A percentile compares a stretch with the other conserved stretches of the same genome.
phyloP scores from a whole-genome alignment of 2,329 filamentous ascomycete genomes.

The Juglanconis juglandina region DNA sequence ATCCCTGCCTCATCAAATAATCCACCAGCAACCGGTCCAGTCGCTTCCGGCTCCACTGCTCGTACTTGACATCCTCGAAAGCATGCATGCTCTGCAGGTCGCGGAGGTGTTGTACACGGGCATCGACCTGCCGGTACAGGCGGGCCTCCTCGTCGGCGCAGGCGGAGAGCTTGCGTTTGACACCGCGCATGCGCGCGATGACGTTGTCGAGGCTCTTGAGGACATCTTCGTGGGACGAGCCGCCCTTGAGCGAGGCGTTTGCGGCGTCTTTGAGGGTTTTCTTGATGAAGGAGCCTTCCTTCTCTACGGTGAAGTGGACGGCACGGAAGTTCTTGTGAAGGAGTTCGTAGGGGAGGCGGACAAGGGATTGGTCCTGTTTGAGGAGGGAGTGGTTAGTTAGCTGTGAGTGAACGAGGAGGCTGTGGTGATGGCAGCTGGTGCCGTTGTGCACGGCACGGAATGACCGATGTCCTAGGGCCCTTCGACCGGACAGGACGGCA shows the following conservation, averaged over 20 bases:
- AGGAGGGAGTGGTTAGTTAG: constrained; percentile 7
- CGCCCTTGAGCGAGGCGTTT: constrained; percentile 62
- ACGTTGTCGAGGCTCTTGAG: constrained; percentile 79
- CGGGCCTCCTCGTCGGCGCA: constrained; percentile 76
- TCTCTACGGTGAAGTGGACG: constrained; percentile 73
- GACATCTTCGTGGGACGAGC: constrained; percentile 65
- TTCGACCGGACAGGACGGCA: too few species aligned
- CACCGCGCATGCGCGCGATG: constrained; percentile 75
- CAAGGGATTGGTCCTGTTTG: constrained; percentile 81
- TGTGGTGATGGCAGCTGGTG: not conserved
- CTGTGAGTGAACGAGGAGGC: not conserved
- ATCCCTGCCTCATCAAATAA: constrained; percentile 82
- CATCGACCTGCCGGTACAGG: constrained; percentile 71
- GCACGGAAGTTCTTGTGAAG: constrained; percentile 92
- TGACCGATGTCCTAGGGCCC: too few species aligned
- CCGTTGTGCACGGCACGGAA: too few species aligned
- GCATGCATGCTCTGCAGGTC: constrained; percentile 76
- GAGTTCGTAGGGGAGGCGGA: constrained; percentile 89
- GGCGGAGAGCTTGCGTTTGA: constrained; percentile 81
- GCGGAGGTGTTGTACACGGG: constrained; percentile 75
- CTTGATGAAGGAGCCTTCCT: constrained; percentile 62
- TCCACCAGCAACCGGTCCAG: constrained; percentile 87
- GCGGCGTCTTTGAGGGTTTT: constrained; percentile 60
- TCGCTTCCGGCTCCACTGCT: constrained; percentile 78
- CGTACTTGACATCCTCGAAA: constrained; percentile 89